Conservation (phyloP, 345 rosid species). For the Camelina sativa region DNA sequence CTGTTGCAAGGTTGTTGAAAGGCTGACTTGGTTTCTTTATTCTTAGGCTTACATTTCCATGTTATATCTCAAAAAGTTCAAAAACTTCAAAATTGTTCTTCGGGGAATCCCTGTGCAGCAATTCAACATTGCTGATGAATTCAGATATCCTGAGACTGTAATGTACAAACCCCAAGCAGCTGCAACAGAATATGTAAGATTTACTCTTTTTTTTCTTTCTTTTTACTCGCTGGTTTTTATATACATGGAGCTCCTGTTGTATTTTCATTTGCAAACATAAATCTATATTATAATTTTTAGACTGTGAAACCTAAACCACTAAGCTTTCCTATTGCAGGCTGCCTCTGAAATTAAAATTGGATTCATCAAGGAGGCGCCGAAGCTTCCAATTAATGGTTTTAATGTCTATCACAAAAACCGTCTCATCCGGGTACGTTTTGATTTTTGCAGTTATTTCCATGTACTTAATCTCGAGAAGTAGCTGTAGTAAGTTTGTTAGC, state of each 20-base stretch:
- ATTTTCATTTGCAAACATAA: conserved; percentile 12
- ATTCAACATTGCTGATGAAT: conserved; percentile 65
- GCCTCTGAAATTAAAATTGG: conserved; percentile 74
- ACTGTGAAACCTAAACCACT: conserved; percentile 36
- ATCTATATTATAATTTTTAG: background rate
- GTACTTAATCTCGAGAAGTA: conserved; percentile 12
- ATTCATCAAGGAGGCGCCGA: conserved; percentile 75
- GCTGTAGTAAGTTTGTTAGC: conserved; percentile 4
- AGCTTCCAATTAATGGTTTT: conserved; percentile 61
- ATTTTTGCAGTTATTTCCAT: conserved; percentile 4
- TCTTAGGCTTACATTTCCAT: conserved; percentile 84
- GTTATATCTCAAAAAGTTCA: conserved; percentile 77
- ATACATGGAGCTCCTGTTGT: background rate
- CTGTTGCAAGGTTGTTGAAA: conserved; percentile 28
- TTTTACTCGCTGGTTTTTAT: conserved; percentile 8
- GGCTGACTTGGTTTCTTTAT: conserved; percentile 33
- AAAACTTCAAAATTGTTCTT: conserved; percentile 71
- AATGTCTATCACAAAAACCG: conserved; percentile 92
- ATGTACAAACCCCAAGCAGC: conserved; percentile 76
- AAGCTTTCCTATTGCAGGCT: conserved; percentile 49
- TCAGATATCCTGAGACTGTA: conserved; percentile 52
- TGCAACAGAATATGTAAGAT: conserved; percentile 57
- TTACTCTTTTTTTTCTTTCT: conserved; percentile 12
- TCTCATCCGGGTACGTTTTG: conserved; percentile 73
- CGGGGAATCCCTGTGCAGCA: conserved; percentile 86